Evolutionary conservation across 139 green algal genomes (phyloP).

Genomic region (Picocystis salinarum): DNA sequence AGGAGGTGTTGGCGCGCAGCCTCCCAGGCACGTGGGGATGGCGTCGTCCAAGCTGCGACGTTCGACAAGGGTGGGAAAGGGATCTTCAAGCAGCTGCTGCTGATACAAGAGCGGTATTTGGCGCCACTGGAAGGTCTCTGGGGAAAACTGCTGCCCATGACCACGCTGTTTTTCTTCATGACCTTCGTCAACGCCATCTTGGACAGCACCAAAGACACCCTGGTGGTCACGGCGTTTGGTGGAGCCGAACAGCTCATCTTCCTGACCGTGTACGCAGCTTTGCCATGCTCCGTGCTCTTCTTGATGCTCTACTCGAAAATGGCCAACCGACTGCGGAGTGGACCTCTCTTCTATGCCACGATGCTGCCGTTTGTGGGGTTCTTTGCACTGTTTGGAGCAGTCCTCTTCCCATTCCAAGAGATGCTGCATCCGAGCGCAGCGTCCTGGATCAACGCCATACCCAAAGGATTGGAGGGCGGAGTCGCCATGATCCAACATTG

Average conservation of each 20-base stretch:
- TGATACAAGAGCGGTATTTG: too few relatives aligned
- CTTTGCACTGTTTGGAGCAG: conserved; percentile 52
- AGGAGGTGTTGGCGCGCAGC: too few relatives aligned
- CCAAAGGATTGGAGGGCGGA: too few relatives aligned
- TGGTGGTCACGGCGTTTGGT: conserved; percentile 73
- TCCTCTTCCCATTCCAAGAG: conserved; percentile 62
- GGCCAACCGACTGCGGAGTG: conserved; percentile 32
- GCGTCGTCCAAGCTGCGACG: too few relatives aligned
- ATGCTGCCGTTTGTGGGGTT: conserved; percentile 59
- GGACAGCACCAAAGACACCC: conserved; percentile 74
- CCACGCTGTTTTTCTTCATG: conserved; percentile 60
- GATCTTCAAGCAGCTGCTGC: too few relatives aligned
- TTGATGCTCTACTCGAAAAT: conserved; percentile 44
- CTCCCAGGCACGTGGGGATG: too few relatives aligned
- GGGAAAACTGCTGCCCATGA: conserved; percentile 58
- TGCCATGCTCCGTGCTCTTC: conserved; percentile 67
- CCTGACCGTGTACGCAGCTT: conserved; percentile 66
- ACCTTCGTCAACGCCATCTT: conserved; percentile 87
- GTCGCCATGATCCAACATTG: conserved; percentile 49
- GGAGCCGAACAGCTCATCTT: conserved; percentile 23
- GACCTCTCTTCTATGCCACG: conserved; percentile 73
- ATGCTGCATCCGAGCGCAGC: conserved; percentile 42
- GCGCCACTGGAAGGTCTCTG: conserved; percentile 25
- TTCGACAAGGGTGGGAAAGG: too few relatives aligned
- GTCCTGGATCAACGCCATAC: too few relatives aligned